phyloP scores from a whole-genome alignment of 768 basidiomycete species.

The Suillus subalutaceus region DNA sequence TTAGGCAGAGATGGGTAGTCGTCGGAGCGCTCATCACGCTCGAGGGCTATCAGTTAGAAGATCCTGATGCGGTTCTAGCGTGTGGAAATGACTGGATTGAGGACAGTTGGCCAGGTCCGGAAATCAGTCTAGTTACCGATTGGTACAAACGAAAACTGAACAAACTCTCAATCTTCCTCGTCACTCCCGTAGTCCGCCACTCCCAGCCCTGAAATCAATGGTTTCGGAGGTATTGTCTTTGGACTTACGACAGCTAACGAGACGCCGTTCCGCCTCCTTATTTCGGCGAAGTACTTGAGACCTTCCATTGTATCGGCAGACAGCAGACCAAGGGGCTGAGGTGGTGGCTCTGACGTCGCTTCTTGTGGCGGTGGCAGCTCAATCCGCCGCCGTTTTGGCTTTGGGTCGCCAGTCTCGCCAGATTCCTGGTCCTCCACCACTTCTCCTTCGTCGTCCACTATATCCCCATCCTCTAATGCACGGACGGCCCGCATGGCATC shows the following conservation, averaged over 20 bases:
- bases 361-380: conserved; percentile 31
- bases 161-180: conserved; percentile 42
- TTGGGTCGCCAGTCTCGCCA: conserved; percentile 38
- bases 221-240: conserved; percentile 33
- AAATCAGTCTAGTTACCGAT: not conserved
- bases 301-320: conserved; percentile 87
- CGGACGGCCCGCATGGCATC: conserved; percentile 87
- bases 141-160: conserved; percentile 4
- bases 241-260: conserved; percentile 14
- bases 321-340: conserved; percentile 61
- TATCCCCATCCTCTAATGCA: conserved; percentile 81
- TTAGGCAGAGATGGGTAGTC: not conserved
- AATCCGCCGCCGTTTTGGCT: conserved; percentile 40
- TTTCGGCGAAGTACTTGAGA: conserved; percentile 88
- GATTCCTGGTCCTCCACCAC: conserved; percentile 34
- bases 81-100: not conserved
- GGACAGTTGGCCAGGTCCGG: not conserved
- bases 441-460: conserved; percentile 39
- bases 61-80: not conserved
- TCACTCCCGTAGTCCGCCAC: conserved; percentile 84
- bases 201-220: conserved; percentile 50
- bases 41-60: not conserved
- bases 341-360: conserved; percentile 33
- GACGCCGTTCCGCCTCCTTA: conserved; percentile 67
- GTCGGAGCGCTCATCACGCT: not conserved